A percentile compares a stretch with the other conserved stretches of the same genome.
Conservation (phyloP, 1,284 basidiomycete genomes). For the Ganoderma boninense region DNA sequence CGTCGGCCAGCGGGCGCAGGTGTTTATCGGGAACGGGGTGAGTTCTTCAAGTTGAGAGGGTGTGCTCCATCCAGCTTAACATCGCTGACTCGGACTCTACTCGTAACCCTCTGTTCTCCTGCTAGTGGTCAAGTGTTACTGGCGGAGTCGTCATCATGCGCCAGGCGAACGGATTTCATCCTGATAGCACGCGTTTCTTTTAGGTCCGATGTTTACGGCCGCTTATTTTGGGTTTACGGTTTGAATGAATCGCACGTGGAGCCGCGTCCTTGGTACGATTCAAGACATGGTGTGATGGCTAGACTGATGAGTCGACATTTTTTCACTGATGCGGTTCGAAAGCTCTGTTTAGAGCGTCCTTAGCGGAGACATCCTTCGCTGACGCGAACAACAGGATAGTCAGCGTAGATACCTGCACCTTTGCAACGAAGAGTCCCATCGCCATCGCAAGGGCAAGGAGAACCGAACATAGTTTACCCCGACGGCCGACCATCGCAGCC, state of each 20-base stretch:
- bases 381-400: too few species aligned
- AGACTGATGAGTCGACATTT: constrained; percentile 59
- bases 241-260: not conserved
- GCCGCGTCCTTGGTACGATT: too few species aligned
- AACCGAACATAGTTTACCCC: too few species aligned
- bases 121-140: constrained; percentile 68
- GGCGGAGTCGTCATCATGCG: constrained; percentile 65
- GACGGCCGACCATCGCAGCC: too few species aligned
- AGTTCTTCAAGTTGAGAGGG: constrained; percentile 23
- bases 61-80: not conserved
- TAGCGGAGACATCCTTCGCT: too few species aligned
- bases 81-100: constrained; percentile 1
- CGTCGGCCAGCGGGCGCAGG: constrained; percentile 51
- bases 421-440: too few species aligned
- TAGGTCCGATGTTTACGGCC: constrained; percentile 11
- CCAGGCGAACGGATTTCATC: constrained; percentile 47
- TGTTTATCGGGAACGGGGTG: constrained; percentile 59
- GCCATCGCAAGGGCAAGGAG: too few species aligned
- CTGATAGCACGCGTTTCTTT: constrained; percentile 39
- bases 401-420: too few species aligned
- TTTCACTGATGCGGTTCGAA: constrained; percentile 11
- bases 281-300: too few species aligned
- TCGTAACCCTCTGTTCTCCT: not conserved
- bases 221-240: not conserved
- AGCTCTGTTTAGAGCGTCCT: too few species aligned